phyloP scores from a whole-genome alignment of 352 stramenopile species.

The Plasmopara muralis region DNA sequence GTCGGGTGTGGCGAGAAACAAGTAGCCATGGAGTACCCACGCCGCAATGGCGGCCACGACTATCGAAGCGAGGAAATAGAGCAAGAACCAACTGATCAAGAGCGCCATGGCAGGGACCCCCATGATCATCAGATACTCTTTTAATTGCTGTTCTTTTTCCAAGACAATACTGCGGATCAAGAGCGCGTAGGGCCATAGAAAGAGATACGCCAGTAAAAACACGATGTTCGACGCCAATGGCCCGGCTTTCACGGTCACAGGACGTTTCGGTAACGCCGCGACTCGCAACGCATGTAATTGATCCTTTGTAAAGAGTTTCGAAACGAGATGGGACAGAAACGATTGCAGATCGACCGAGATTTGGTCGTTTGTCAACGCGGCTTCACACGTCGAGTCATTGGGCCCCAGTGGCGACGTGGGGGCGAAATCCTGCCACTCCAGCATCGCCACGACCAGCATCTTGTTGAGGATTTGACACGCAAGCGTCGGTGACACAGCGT shows the following conservation, averaged over 20 bases:
- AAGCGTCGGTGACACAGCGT: constrained; percentile 8
- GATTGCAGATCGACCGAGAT: constrained; percentile 19
- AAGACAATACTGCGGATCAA: constrained; percentile 82
- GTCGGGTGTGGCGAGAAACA: constrained; percentile 46
- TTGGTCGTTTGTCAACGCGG: constrained; percentile 13
- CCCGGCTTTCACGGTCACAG: constrained; percentile 33
- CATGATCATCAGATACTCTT: constrained; percentile 89
- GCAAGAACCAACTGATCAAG: constrained; percentile 68
- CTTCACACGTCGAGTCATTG: constrained; percentile 26
- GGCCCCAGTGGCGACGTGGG: constrained; percentile 24
- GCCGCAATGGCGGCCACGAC: constrained; percentile 45
- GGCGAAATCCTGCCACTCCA: constrained; percentile 47
- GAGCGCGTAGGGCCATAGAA: constrained; percentile 82
- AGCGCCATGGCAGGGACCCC: constrained; percentile 67
- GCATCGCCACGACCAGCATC: constrained; percentile 33
- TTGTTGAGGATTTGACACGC: constrained; percentile 36
- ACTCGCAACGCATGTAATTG: constrained; percentile 38
- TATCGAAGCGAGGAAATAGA: constrained; percentile 68
- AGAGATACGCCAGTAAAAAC: constrained; percentile 67
- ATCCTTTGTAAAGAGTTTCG: constrained; percentile 25
- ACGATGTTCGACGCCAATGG: constrained; percentile 62
- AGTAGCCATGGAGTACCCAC: constrained; percentile 43
- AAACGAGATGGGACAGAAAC: constrained; percentile 38
- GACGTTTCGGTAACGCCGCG: constrained; percentile 32
- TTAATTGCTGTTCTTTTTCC: constrained; percentile 88